Percentiles rank a stretch among this genome's conserved stretches.
Conservation (phyloP, 1,284 basidiomycete species). For the Fomitopsis palustris region DNA sequence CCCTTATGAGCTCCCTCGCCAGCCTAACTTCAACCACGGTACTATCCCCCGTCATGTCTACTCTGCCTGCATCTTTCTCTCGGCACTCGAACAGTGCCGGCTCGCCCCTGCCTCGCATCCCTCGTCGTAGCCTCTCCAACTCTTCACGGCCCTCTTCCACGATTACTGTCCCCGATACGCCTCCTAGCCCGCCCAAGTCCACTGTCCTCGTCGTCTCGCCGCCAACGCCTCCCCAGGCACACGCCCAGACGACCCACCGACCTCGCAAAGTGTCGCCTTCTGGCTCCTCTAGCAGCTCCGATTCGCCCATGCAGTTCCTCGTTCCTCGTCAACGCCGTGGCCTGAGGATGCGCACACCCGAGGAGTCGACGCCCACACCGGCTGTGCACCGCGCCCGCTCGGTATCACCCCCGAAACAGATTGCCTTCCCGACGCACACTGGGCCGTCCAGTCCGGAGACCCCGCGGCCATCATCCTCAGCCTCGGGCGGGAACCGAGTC, state of each 20-base stretch:
- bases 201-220: conserved; percentile 27
- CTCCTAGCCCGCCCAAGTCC: conserved; percentile 8
- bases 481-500: neutral
- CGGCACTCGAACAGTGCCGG: conserved; percentile 50
- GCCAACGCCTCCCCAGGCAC: conserved; percentile 23
- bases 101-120: conserved; percentile 52
- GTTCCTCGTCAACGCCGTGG: conserved; percentile 24
- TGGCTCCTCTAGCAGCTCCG: conserved; percentile 29
- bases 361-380: conserved; percentile 40
- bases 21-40: neutral
- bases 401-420: conserved; percentile 10
- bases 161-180: conserved; percentile 15
- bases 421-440: conserved; percentile 17
- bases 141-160: conserved; percentile 8
- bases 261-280: conserved; percentile 7
- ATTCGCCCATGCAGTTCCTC: conserved; percentile 22
- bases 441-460: conserved; percentile 9
- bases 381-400: conserved; percentile 28
- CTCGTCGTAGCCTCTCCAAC: conserved; percentile 39
- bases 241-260: neutral
- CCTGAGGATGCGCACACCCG: conserved; percentile 33
- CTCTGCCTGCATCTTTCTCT: conserved; percentile 27
- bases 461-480: conserved; percentile 8
- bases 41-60: conserved; percentile 10
- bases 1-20: neutral